phyloP scores from a whole-genome alignment of 2,329 filamentous ascomycete species.

The Microascus cirrosus region DNA sequence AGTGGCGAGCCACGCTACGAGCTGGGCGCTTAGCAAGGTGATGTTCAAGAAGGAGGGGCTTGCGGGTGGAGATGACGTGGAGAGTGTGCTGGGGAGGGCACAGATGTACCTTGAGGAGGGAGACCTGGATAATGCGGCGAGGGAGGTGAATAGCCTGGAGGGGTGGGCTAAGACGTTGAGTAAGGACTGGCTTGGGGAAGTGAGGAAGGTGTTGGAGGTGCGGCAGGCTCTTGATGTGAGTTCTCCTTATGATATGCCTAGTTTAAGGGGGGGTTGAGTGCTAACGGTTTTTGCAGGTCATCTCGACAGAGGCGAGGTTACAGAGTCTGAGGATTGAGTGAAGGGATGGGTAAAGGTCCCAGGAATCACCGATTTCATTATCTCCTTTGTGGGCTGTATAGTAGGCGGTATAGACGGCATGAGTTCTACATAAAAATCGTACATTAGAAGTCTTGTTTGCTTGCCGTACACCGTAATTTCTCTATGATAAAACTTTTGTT shows the following conservation, averaged over 20 bases:
- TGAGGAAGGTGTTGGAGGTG: slow-evolving; percentile 85
- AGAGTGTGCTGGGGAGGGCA: slow-evolving; percentile 82
- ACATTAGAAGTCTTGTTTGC: background rate
- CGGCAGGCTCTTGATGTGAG: slow-evolving; percentile 84
- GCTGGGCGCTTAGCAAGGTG: slow-evolving; percentile 80
- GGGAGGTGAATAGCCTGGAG: slow-evolving; percentile 86
- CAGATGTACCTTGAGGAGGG: slow-evolving; percentile 89
- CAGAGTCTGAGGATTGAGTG: slow-evolving; percentile 80
- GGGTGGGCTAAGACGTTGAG: slow-evolving; percentile 95
- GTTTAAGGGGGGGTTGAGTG: background rate
- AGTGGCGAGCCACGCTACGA: slow-evolving; percentile 87
- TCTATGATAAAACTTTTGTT: background rate
- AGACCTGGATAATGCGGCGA: slow-evolving; percentile 77
- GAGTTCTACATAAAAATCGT: background rate
- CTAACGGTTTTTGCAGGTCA: slow-evolving; percentile 45
- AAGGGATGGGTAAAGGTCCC: background rate
- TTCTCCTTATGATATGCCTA: background rate
- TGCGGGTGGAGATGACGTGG: slow-evolving; percentile 77
- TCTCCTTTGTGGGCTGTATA: slow-evolving; percentile 22
- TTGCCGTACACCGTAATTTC: background rate
- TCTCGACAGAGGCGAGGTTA: slow-evolving; percentile 79
- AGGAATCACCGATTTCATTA: slow-evolving; percentile 4
- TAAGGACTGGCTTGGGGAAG: slow-evolving; percentile 86
- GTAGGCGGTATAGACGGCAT: slow-evolving; percentile 5
- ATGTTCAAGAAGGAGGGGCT: slow-evolving; percentile 92